A percentile compares a stretch with the other conserved stretches of the same genome.
Conservation (phyloP, 371 early-diverging fungal genomes). For the Apophysomyces ossiformis region DNA sequence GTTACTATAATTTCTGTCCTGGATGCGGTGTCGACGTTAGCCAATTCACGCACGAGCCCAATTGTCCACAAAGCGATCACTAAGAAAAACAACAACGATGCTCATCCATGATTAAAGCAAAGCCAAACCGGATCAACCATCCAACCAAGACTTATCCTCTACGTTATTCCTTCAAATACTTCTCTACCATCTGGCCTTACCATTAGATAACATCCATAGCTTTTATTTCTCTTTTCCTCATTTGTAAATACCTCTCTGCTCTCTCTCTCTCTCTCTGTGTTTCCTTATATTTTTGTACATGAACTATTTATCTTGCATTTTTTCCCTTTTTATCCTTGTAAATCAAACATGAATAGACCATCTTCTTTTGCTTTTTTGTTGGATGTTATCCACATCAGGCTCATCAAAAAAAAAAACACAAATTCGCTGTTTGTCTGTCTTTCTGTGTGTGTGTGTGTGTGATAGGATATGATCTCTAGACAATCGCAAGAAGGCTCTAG, state of each 20-base stretch:
- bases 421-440: background rate
- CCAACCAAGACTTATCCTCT: background rate
- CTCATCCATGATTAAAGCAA: background rate
- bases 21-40: constrained; percentile 23
- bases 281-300: too few relatives aligned
- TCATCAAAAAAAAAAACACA: too few relatives aligned
- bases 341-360: background rate
- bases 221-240: background rate
- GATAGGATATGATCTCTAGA: background rate
- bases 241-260: background rate
- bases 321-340: background rate
- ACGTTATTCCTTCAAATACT: background rate
- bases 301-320: background rate
- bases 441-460: background rate
- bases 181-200: too few relatives aligned
- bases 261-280: background rate
- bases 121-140: background rate
- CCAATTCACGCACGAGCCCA: constrained; percentile 24
- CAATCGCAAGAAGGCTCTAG: too few relatives aligned
- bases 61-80: constrained; percentile 14
- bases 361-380: background rate
- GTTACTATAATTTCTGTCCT: constrained; percentile 59
- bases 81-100: background rate
- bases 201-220: constrained; percentile 1
- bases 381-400: background rate